These are phyloP conservation scores for Cladorrhinum sp. DNA, from an alignment of 2,329 filamentous ascomycete species.

Conservation along the genomic window DNA sequence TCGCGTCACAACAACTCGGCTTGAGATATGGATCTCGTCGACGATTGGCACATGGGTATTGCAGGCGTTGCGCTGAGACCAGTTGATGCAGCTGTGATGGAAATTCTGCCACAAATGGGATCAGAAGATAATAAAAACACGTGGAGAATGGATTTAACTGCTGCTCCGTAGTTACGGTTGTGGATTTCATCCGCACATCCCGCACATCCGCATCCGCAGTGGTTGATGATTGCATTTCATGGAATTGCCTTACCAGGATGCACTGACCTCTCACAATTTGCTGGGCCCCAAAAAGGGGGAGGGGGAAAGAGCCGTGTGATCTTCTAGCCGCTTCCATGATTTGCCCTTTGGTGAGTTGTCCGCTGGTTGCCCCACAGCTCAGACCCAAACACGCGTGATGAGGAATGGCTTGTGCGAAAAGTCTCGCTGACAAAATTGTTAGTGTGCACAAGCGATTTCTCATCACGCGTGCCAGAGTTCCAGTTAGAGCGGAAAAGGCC, in stretches of 20 bases:
- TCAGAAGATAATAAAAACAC: neutral
- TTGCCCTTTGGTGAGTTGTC: conserved; percentile 8
- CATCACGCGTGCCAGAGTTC: no score
- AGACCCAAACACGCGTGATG: no score
- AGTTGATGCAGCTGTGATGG: neutral
- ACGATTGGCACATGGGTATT: neutral
- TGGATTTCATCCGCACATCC: neutral
- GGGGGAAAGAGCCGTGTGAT: conserved; percentile 10
- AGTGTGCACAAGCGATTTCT: no score
- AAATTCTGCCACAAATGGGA: neutral
- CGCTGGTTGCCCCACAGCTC: conserved; percentile 5
- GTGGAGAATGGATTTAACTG: neutral
- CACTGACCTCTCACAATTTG: neutral
- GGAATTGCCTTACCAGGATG: neutral
- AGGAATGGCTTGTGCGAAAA: no score
- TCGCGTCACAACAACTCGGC: neutral
- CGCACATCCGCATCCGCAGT: neutral
- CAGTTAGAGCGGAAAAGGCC: neutral
- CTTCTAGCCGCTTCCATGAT: conserved; percentile 20
- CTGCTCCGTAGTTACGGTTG: neutral
- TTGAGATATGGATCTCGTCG: neutral
- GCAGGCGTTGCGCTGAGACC: no score
- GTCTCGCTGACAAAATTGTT: no score
- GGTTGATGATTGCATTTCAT: neutral
- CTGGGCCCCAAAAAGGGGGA: neutral